Base-by-base conservation (phyloP, 2,329 filamentous ascomycete genomes). In the Taxawa tesnikishii region DNA sequence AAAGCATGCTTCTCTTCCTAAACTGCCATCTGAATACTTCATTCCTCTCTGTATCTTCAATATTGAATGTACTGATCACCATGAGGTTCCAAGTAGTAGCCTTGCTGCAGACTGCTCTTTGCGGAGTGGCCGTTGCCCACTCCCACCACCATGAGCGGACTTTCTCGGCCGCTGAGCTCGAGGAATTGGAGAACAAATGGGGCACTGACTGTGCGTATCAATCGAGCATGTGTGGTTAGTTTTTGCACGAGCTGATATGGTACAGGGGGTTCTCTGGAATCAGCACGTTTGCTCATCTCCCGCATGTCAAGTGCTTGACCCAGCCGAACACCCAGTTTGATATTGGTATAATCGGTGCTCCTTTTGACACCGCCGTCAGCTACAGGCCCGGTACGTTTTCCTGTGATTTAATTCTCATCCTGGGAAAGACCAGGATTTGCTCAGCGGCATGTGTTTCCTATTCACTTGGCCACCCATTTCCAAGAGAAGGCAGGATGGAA, bases 261-360 rank as follows among this genome's bases (percentile, higher is more conserved):
- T 27, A 71, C 67, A 72, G 73, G 73, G 66, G 65, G 1, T 90
- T 83, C 53, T 68, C 70, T 16, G 83, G 83, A 37, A 81, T 90
- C 40, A 75, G 75, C 9, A 58, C 55, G 10, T 60, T 56, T 38
- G 63, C 63, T 15, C 63, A 67, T 45, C 49, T 68, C 6, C 60
- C 59, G 10, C 60, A 67, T 42, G 54, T 51, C 4, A 53, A 58
- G 15, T 68, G 64, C 46, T 51, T 68, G 29, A 64, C 59, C n/a
- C 46, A 61, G 31, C 63, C 63, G 14, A 45, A 55, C 18, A 50
- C 44, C 8, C 39, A 44, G 12, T 37, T 37, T 38, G 64, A 68
- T 36, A 65, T 67, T 33, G 63, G 54, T 7, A 60, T 67, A 25
- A 49, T 67, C 4, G 63, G 63, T 3, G 63, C 58, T 3, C 63